Evolutionary conservation across 768 basidiomycete genomes (phyloP), one percentile per base, ranked within the genome.

Genomic region (Boletus fagicola): DNA sequence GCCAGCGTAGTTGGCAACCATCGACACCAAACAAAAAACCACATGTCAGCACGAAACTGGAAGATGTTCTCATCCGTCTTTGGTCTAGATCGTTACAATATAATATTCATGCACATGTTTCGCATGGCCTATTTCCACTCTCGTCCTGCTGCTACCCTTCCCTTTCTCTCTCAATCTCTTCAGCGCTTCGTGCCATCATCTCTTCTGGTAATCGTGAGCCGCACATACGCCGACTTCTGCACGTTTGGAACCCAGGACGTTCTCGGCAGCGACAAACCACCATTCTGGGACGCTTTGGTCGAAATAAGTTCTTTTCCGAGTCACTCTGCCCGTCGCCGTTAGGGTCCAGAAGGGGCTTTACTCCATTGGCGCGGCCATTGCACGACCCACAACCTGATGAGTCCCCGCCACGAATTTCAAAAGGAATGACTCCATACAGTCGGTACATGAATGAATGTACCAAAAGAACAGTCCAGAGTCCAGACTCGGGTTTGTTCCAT

Each of bases 401-500:
- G 1, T n/a, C 40, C 20, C 18, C 31, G 55, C 46, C 44, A 33
- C 44, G 46, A 52, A 52, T 54, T 50, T 56, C n/a, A 49, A 61
- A 58, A 44, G 44, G 45, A 20, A 44, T 16, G 22, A 43, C 24
- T 30, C 31, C 43, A 36, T 39, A 56, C 28, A 12, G 20, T 56
- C 43, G 26, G 51, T 33, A 38, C 20, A 22, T 43, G 47, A 49
- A 43, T 11, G 45, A 67, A 76, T 81, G 35, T 47, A 82, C 86
- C 90, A 94, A 71, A 90, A 84, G 77, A 94, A 93, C 87, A 92
- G 86, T 55, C 87, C 86, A n/a, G 87, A 92, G 86, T 55, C 87
- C 86, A n/a, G 87, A 82, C 61, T 84, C 83, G 24, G 88, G 88
- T 0, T 75, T 71, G 50, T 66, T 73, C 84, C 86, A 85, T 68